Conservation (phyloP, 352 stramenopile species). For the Thalassiosira exigua region DNA sequence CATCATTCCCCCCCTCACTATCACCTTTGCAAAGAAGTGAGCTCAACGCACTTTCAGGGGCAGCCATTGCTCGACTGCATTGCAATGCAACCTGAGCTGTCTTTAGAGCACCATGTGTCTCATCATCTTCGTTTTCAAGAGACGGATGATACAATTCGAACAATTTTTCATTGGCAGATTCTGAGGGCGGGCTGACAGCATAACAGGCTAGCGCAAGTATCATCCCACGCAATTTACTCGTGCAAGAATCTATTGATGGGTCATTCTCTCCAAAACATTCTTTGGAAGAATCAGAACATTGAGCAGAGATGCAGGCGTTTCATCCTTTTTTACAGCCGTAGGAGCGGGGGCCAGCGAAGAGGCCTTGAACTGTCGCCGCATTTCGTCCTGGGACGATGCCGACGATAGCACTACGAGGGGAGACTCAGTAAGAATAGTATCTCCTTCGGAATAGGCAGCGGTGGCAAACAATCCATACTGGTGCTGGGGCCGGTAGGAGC, state of each 20-base stretch:
- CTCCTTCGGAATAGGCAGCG: slow-evolving; percentile 60
- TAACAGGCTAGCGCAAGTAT: slow-evolving; percentile 64
- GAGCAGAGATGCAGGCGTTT: too few species aligned
- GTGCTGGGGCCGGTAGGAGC: not conserved
- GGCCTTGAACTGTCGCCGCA: slow-evolving; percentile 1
- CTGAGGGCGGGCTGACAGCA: slow-evolving; percentile 25
- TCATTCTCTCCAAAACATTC: too few species aligned
- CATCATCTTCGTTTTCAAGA: slow-evolving; percentile 23
- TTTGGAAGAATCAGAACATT: too few species aligned
- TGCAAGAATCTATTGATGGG: too few species aligned
- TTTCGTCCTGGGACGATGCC: slow-evolving; percentile 19
- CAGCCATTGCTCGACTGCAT: slow-evolving; percentile 53
- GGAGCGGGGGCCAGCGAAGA: slow-evolving; percentile 13
- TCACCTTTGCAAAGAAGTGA: slow-evolving; percentile 21
- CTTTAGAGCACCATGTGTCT: slow-evolving; percentile 34
- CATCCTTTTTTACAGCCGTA: too few species aligned
- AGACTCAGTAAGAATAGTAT: slow-evolving; percentile 75
- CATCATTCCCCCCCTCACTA: slow-evolving; percentile 17
- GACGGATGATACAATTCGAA: slow-evolving; percentile 70
- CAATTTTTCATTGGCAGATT: slow-evolving; percentile 43
- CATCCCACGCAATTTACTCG: slow-evolving; percentile 72
- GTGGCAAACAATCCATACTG: slow-evolving; percentile 75
- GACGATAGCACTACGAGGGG: slow-evolving; percentile 51
- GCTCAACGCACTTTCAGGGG: slow-evolving; percentile 25
- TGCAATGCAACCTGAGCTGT: slow-evolving; percentile 53